phyloP scores from a whole-genome alignment of 2,329 filamentous ascomycete species.

The Alternaria arbusti region DNA sequence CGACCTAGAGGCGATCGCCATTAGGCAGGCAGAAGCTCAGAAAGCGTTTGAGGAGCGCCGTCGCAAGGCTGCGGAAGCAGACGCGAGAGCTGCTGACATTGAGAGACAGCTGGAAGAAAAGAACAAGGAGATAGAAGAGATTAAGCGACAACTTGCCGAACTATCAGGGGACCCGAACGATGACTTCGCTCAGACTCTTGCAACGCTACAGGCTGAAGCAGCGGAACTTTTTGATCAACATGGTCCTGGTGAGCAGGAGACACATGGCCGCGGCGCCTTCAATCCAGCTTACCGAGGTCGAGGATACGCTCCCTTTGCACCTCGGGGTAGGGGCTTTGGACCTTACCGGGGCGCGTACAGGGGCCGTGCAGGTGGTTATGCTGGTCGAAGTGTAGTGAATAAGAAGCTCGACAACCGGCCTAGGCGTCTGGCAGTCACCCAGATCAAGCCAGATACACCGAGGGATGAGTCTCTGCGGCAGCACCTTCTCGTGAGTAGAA shows the following conservation, averaged over 20 bases:
- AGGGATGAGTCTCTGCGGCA: slow-evolving; percentile 74
- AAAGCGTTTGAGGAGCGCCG: slow-evolving; percentile 70
- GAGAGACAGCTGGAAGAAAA: slow-evolving; percentile 69
- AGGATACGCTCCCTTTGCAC: slow-evolving; percentile 34
- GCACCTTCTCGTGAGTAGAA: slow-evolving; percentile 62
- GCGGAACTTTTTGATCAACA: slow-evolving; percentile 71
- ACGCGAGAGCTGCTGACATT: slow-evolving; percentile 67
- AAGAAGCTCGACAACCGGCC: slow-evolving; percentile 77
- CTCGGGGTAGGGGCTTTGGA: slow-evolving; percentile 16
- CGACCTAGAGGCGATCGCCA: slow-evolving; percentile 72
- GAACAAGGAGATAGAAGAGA: slow-evolving; percentile 67
- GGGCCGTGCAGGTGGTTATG: slow-evolving; percentile 46
- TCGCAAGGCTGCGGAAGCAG: slow-evolving; percentile 67
- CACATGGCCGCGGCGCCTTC: slow-evolving; percentile 27
- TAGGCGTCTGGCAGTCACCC: slow-evolving; percentile 69
- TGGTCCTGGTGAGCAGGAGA: slow-evolving; percentile 26
- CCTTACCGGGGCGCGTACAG: slow-evolving; percentile 51
- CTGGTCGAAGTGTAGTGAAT: slow-evolving; percentile 53
- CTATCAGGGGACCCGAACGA: slow-evolving; percentile 35
- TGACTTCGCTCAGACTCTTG: slow-evolving; percentile 25
- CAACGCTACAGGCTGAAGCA: slow-evolving; percentile 55
- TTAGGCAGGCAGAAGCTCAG: slow-evolving; percentile 75
- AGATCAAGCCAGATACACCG: slow-evolving; percentile 65
- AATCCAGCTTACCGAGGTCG: slow-evolving; percentile 48
- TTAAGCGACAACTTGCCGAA: slow-evolving; percentile 68